Evolutionary conservation across 345 rosid species (phyloP), one percentile per base, ranked within the genome.

Genomic region (Lagerstroemia speciosa): DNA sequence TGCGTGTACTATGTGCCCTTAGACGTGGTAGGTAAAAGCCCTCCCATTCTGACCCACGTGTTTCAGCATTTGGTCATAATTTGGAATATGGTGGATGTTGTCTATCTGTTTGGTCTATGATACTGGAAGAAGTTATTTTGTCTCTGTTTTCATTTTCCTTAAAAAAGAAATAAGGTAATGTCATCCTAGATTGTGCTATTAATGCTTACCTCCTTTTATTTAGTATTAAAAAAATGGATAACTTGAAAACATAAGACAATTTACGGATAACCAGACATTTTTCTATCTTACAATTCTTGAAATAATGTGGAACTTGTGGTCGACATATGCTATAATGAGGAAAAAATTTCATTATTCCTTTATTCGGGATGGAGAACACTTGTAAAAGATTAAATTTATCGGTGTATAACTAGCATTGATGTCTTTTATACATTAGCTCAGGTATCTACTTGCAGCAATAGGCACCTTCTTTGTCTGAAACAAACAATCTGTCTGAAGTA

Each of bases 1-100:
- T 83, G 85, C 65, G 82, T 71, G 8, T 80, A 83, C 77, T 83
- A 57, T 78, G 91, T 84, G 66, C 87, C 91, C 66, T 67, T 88
- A 79, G 93, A 86, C 61, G 90, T 86, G 90, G 90, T 85, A 73
- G 3, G 87, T 79, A 33, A 37, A 40, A 64, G 38, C 8, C 12
- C 78, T 64, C 75, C 68, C 46, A 32, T 31, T 66, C 16, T 17
- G 24, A n/a, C 74, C 58, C 57, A 17, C n/a, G 32, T 67, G 6
- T 12, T 67, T 34, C 31, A 17, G 24, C 43, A 62, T 65, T 10
- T 3, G 20, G 3, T 69, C 62, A 26, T 46, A 40, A 37, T 24
- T 3, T 34, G 26, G 10, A 19, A 38, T 14, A 19, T 26, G 67
- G 31, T 20, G 15, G 41, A 37, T 65, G 67, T 63, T 0, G 26